Evolutionary conservation across 106 monocot genomes (phyloP), one percentile per base, ranked within the genome.

Genomic region (Xerophyta viscosa): DNA sequence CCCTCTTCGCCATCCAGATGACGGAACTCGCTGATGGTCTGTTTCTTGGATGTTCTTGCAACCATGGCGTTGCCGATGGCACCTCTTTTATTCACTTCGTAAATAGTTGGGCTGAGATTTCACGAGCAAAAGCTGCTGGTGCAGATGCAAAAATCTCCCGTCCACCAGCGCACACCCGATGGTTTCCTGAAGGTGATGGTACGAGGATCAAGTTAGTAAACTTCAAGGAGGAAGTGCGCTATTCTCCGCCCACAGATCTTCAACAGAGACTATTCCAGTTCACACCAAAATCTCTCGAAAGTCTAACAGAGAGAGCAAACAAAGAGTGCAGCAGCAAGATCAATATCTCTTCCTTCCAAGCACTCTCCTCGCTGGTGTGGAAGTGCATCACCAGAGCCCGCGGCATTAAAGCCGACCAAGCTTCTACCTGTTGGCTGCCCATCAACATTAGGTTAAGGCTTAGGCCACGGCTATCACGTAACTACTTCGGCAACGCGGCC

Each of bases 401-500:
- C 3, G 43, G n/a, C n/a, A 8, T 44, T 9, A 3, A 4, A 3
- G 43, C 43, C 3, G 43, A 44, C 8, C 8, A 9, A 17, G 15
- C 3, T 3, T 8, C 43, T 3, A 44, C 14, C 43, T 44, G 43
- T 14, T 14, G 6, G 43, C 6, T 44, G 43, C 14, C 43, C 14
- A 3, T 44, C 43, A 14, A 44, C 43, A 14, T 8, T 14, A 44
- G 43, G n/a, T 44, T 17, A 17, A 9, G n/a, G 43, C n/a, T 44
- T 3, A 44, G n/a, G n/a, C 43, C 43, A 44, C 8, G 14, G 43
- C 43, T 44, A 17, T 17, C 43, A 3, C 43, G 14, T 4, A 14
- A 44, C n/a, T 44, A 44, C 43, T 44, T 44, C 43, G 43, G 43
- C 43, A 44, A 44, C n/a, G 8, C 43, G 8, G n/a, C 15, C n/a